phyloP scores from a whole-genome alignment of 2,329 filamentous ascomycete genomes.

The Claviceps monticola region DNA sequence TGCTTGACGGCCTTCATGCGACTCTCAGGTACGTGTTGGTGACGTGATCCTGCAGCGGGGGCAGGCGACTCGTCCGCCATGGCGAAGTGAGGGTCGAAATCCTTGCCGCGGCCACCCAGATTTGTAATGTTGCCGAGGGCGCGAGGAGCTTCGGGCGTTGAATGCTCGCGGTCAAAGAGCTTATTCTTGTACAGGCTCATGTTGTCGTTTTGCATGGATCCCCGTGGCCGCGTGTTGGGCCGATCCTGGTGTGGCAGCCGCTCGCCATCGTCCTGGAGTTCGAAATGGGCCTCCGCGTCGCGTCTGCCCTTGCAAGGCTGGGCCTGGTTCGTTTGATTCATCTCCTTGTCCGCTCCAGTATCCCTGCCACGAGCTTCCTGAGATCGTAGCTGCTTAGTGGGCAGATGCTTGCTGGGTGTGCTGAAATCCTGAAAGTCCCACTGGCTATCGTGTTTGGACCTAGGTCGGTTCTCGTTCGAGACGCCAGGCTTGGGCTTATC shows the following conservation, averaged over 20 bases:
- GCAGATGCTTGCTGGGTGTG: conserved; percentile 62
- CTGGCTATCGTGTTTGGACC: conserved; percentile 54
- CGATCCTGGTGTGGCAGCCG: conserved; percentile 36
- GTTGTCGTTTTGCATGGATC: conserved; percentile 51
- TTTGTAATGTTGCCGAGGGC: conserved; percentile 58
- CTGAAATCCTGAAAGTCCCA: conserved; percentile 85
- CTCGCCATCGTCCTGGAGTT: conserved; percentile 62
- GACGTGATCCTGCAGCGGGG: conserved; percentile 19
- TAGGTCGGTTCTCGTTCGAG: conserved; percentile 27
- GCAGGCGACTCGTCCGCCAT: conserved; percentile 56
- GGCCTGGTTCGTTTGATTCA: conserved; percentile 39
- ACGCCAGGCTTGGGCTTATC: conserved; percentile 30
- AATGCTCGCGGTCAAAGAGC: conserved; percentile 47
- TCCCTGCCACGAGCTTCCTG: conserved; percentile 71
- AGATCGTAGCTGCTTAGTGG: conserved; percentile 43
- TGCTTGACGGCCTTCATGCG: conserved; percentile 58
- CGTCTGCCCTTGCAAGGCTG: conserved; percentile 56
- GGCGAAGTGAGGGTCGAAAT: conserved; percentile 65
- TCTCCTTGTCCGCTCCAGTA: conserved; percentile 42
- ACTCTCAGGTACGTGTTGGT: conserved; percentile 38
- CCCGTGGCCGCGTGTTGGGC: conserved; percentile 31
- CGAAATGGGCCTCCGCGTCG: conserved; percentile 72
- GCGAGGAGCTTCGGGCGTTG: conserved; percentile 23
- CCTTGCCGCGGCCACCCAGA: conserved; percentile 56
- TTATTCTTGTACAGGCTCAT: conserved; percentile 64